Percentiles rank a stretch among this genome's conserved stretches.
These are phyloP conservation scores for Sarocladiaceae sp. DNA, from an alignment of 2,329 filamentous ascomycete genomes.

Conservation along the genomic window DNA sequence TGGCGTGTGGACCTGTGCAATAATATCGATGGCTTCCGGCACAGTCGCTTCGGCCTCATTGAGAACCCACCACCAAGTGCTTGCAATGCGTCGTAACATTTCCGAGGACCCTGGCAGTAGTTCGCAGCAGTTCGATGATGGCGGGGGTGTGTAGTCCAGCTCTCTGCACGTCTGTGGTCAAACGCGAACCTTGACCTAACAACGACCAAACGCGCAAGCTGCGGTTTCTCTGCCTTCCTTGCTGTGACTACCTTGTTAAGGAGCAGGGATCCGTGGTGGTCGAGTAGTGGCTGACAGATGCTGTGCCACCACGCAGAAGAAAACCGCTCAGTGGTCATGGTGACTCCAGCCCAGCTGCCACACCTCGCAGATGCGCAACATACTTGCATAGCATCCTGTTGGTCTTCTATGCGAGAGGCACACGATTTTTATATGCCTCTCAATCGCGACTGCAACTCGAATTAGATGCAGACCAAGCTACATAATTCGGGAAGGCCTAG, in stretches of 20 bases:
- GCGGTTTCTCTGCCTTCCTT: not conserved
- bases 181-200: not conserved
- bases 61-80: not conserved
- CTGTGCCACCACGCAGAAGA: not conserved
- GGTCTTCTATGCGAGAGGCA: no score
- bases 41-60: not conserved
- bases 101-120: not conserved
- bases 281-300: not conserved
- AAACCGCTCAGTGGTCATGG: not conserved
- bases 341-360: not conserved
- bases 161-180: not conserved
- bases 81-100: no score
- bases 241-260: no score
- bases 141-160: not conserved
- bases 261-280: not conserved
- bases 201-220: not conserved
- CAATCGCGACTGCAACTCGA: no score
- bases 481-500: no score
- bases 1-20: not conserved
- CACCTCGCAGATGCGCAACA: constrained; percentile 29
- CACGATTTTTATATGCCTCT: no score
- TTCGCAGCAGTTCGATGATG: constrained; percentile 1
- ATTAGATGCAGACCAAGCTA: no score
- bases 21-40: not conserved
- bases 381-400: constrained; percentile 25